Conservation (phyloP, 139 green algal species). For the Tetradesmus lagerheimii region DNA sequence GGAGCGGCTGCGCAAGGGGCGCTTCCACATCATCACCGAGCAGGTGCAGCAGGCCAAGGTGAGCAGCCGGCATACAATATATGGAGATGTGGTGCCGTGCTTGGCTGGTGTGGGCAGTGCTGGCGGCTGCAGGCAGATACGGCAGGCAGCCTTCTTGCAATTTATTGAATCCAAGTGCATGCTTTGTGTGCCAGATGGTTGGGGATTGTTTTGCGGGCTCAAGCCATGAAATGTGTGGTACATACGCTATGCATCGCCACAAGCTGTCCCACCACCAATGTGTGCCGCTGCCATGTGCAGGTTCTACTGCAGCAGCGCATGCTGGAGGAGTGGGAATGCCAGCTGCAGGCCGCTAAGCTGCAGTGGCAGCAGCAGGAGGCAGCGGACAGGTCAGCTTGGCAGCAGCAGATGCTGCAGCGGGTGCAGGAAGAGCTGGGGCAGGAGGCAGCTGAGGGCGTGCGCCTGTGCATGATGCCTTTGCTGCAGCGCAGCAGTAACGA, state of each 20-base stretch:
- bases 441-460: background rate
- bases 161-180: no score
- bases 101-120: no score
- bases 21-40: constrained; percentile 23
- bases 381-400: background rate
- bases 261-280: no score
- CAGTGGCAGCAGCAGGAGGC: constrained; percentile 5
- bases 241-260: no score
- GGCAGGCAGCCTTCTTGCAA: no score
- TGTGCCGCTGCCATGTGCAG: no score
- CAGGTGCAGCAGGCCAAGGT: constrained; percentile 14
- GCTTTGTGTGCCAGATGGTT: no score
- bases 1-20: constrained; percentile 11
- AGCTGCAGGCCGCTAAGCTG: background rate
- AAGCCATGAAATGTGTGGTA: no score
- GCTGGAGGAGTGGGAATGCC: background rate
- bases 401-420: background rate
- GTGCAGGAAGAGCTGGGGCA: background rate
- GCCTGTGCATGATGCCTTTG: background rate
- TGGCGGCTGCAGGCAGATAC: no score
- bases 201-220: no score
- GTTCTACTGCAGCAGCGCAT: background rate
- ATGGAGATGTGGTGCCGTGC: no score
- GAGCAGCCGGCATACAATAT: no score
- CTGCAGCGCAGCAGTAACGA: background rate